phyloP scores from a whole-genome alignment of 805 yeast species.

The Candida ipomoeae region DNA sequence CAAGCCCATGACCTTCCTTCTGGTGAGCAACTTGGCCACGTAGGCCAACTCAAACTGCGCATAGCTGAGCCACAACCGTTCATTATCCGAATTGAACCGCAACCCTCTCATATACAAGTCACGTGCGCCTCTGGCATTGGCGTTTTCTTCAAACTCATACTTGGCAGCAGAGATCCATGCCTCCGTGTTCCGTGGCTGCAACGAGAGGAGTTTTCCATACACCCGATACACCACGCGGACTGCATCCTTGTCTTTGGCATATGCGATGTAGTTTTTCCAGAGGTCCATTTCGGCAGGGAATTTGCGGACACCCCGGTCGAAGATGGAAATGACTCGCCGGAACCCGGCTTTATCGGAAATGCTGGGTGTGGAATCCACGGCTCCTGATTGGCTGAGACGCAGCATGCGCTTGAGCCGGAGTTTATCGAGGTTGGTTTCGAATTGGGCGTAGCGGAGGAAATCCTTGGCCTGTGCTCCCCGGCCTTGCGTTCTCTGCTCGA shows the following conservation, averaged over 20 bases:
- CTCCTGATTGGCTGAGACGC: conserved; percentile 53
- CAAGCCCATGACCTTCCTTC: conserved; percentile 79
- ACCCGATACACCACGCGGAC: conserved; percentile 70
- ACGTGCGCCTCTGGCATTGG: conserved; percentile 86
- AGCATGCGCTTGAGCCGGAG: conserved; percentile 67
- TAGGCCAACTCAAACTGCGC: conserved; percentile 85
- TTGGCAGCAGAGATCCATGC: conserved; percentile 95
- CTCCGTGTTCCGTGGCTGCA: conserved; percentile 87
- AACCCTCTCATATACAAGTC: conserved; percentile 78
- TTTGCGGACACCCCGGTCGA: conserved; percentile 74
- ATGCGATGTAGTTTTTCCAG: conserved; percentile 75
- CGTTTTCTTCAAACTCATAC: conserved; percentile 85
- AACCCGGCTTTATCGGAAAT: conserved; percentile 85
- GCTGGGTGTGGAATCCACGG: conserved; percentile 58
- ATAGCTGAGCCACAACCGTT: conserved; percentile 77
- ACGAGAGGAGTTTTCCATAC: conserved; percentile 70
- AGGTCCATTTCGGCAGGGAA: conserved; percentile 73
- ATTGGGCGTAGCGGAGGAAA: conserved; percentile 72
- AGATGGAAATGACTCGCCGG: conserved; percentile 75
- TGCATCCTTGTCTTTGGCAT: conserved; percentile 62
- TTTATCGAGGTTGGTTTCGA: conserved; percentile 74
- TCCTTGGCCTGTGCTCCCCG: conserved; percentile 78
- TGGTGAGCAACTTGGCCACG: conserved; percentile 73
- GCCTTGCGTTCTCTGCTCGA: conserved; percentile 83
- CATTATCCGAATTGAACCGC: conserved; percentile 73